Evolutionary conservation across 306 rosid species (phyloP).

Genomic region (Myrica gale): DNA sequence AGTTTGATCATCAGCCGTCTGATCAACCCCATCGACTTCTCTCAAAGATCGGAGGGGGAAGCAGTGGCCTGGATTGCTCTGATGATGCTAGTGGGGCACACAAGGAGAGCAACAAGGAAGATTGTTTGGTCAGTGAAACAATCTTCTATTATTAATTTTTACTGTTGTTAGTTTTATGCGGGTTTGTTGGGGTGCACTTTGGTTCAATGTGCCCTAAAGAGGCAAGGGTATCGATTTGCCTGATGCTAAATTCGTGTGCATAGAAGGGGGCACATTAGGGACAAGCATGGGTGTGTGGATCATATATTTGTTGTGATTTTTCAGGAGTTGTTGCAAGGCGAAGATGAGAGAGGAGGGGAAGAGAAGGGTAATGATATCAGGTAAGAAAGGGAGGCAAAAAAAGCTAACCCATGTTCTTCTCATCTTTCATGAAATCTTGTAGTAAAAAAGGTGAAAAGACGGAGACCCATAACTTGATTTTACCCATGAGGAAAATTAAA

Average conservation of each 20-base stretch:
- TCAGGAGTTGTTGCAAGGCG: conserved; percentile 34
- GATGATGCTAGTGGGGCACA: conserved; percentile 33
- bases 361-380: conserved; percentile 50
- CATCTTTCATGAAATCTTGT: conserved; percentile 43
- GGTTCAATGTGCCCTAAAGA: conserved; percentile 30
- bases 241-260: conserved; percentile 26
- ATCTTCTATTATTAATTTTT: conserved; percentile 13
- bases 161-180: conserved; percentile 13
- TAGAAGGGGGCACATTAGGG: conserved; percentile 6
- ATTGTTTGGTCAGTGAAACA: conserved; percentile 53
- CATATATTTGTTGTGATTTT: conserved; percentile 21
- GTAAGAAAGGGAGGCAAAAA: conserved; percentile 37
- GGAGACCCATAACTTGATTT: conserved; percentile 45
- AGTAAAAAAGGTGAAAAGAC: conserved; percentile 53
- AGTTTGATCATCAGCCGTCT: conserved; percentile 42
- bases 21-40: conserved; percentile 38
- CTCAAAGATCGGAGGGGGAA: conserved; percentile 39
- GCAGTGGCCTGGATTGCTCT: conserved; percentile 30
- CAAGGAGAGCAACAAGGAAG: conserved; percentile 20
- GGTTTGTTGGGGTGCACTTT: conserved; percentile 48
- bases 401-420: conserved; percentile 15
- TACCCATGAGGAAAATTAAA: conserved; percentile 18
- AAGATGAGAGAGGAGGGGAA: conserved; percentile 30
- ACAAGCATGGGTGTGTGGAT: conserved; percentile 18
- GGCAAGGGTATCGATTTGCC: conserved; percentile 9